A percentile compares a stretch with the other conserved stretches of the same genome.
These are phyloP conservation scores for Mucor plumbeus DNA, from an alignment of 371 early-diverging fungal species.

Conservation along the genomic window DNA sequence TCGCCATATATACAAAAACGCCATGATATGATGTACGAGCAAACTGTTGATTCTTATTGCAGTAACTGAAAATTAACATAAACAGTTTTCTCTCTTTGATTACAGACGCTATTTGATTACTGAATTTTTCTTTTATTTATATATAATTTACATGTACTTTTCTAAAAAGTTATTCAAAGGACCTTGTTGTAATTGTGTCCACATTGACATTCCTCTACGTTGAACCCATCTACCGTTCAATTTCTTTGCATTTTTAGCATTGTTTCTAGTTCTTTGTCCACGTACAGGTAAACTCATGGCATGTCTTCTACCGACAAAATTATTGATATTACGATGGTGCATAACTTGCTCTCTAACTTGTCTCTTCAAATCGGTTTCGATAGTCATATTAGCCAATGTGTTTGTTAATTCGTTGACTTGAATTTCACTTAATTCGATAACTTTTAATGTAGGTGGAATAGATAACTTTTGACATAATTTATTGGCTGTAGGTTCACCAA, in stretches of 20 bases:
- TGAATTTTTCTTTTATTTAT: conserved; percentile 2
- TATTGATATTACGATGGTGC: conserved; percentile 82
- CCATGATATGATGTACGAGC: no score
- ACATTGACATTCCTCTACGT: conserved; percentile 51
- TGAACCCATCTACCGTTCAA: conserved; percentile 75
- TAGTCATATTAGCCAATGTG: conserved; percentile 85
- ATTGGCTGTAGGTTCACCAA: conserved; percentile 80
- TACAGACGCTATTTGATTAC: not conserved
- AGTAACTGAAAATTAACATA: no score
- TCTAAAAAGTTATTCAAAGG: conserved; percentile 42
- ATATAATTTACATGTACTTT: conserved; percentile 33
- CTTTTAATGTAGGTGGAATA: conserved; percentile 78
- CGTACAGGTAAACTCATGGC: conserved; percentile 89
- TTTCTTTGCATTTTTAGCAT: conserved; percentile 87
- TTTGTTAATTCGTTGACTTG: conserved; percentile 88
- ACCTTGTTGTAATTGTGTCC: conserved; percentile 38
- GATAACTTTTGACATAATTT: conserved; percentile 80
- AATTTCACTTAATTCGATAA: conserved; percentile 84
- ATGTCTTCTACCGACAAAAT: conserved; percentile 86
- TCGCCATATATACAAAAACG: no score
- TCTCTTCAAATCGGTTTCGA: conserved; percentile 89
- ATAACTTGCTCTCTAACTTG: conserved; percentile 80
- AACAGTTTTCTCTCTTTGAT: no score
- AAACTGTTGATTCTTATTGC: no score
- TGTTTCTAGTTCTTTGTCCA: conserved; percentile 89